Evolutionary conservation across 2,329 filamentous ascomycete genomes (phyloP).

Genomic region (Dactylellina parvicollis): DNA sequence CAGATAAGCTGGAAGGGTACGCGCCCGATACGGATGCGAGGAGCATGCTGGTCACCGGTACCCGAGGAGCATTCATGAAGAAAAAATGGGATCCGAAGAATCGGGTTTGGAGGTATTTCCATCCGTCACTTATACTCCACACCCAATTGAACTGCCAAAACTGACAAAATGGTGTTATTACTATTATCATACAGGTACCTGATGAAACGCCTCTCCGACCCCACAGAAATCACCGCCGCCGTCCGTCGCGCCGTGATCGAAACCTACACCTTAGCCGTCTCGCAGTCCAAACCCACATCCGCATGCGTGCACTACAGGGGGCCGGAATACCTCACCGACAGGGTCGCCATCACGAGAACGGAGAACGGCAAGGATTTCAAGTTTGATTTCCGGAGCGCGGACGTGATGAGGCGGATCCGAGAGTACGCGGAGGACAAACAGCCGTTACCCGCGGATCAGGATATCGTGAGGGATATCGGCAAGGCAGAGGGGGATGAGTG

Average conservation of each 20-base stretch:
- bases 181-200: conserved; percentile 21
- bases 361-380: conserved; percentile 17
- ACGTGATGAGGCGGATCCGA: conserved; percentile 27
- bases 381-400: conserved; percentile 30
- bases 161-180: neutral
- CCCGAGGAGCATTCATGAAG: conserved; percentile 43
- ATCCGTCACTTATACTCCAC: neutral
- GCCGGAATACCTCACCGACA: conserved; percentile 45
- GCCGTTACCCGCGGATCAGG: conserved; percentile 25
- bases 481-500: conserved; percentile 34
- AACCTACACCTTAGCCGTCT: conserved; percentile 31
- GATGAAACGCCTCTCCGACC: conserved; percentile 8
- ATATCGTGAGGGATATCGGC: conserved; percentile 6
- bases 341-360: conserved; percentile 25
- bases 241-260: conserved; percentile 43
- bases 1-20: conserved; percentile 12
- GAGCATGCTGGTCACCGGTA: conserved; percentile 37
- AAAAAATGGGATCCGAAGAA: conserved; percentile 41
- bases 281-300: conserved; percentile 22
- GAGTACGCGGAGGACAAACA: conserved; percentile 33
- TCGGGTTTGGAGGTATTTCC: conserved; percentile 33
- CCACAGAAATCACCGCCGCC: conserved; percentile 38
- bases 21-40: conserved; percentile 37
- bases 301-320: conserved; percentile 45
- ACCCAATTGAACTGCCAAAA: neutral